Evolutionary conservation across 176 grass and related monocot species (phyloP).

Genomic region (Calamus simplicifolius): DNA sequence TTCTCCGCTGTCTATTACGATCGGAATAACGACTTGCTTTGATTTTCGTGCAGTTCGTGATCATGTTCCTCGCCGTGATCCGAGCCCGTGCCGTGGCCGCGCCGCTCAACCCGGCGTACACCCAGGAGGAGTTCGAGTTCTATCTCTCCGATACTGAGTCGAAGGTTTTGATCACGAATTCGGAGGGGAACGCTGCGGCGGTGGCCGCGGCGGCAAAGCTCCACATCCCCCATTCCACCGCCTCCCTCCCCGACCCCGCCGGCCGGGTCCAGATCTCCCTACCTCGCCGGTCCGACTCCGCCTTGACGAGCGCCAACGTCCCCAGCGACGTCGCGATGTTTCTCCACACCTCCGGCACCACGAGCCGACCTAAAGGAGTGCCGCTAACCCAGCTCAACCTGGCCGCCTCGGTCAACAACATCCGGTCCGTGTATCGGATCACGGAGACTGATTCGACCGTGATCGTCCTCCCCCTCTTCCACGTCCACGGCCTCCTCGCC

Average conservation of each 20-base stretch:
- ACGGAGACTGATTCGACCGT: conserved; percentile 57
- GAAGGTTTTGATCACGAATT: conserved; percentile 46
- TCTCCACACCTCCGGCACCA: conserved; percentile 92
- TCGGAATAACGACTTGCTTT: not conserved
- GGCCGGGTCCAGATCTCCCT: conserved; percentile 24
- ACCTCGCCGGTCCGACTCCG: not conserved
- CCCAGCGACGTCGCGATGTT: conserved; percentile 58
- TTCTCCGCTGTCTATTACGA: not conserved
- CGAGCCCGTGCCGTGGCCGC: conserved; percentile 57
- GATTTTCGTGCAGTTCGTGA: conserved; percentile 39
- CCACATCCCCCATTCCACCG: conserved; percentile 28
- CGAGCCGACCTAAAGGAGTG: conserved; percentile 87
- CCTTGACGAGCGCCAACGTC: conserved; percentile 15
- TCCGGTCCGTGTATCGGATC: conserved; percentile 54
- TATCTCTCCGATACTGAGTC: conserved; percentile 74
- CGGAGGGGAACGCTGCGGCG: conserved; percentile 51
- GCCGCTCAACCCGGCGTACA: conserved; percentile 77
- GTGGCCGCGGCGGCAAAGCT: conserved; percentile 47
- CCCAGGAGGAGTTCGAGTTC: conserved; percentile 81
- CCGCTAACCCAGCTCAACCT: conserved; percentile 83
- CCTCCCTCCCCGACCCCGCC: conserved; percentile 22
- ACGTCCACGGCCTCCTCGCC: conserved; percentile 80
- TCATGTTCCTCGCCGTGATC: conserved; percentile 70
- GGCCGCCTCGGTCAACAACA: conserved; percentile 68
- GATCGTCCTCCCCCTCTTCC: conserved; percentile 74